These are phyloP conservation scores for Avena sativa DNA, from an alignment of 176 grass and related monocot species.

Conservation along the genomic window DNA sequence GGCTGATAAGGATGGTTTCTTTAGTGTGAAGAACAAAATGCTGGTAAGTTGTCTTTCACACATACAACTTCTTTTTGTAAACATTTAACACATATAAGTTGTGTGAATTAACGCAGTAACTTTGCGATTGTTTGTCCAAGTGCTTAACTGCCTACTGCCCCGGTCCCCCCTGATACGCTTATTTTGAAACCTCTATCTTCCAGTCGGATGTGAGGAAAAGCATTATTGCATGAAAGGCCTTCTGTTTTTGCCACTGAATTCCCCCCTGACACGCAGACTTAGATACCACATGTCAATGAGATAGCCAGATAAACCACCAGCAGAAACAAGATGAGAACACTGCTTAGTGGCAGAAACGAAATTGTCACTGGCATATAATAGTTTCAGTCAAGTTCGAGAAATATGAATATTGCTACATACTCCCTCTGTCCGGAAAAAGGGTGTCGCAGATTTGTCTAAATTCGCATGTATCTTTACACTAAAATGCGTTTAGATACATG, in stretches of 20 bases:
- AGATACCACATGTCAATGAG: background rate
- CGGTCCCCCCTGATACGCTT: too few species aligned
- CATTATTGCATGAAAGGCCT: slow-evolving; percentile 17
- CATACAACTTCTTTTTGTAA: background rate
- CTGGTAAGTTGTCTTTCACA: slow-evolving; percentile 61
- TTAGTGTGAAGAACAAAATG: slow-evolving; percentile 97
- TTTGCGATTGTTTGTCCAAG: background rate
- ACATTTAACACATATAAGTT: background rate
- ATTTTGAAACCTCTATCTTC: background rate
- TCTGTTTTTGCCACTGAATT: background rate
- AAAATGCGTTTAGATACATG: too few species aligned
- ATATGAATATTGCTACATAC: background rate
- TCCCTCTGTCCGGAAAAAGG: too few species aligned
- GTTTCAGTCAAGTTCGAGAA: background rate
- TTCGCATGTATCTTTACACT: too few species aligned
- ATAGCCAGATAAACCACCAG: background rate
- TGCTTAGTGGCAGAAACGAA: background rate
- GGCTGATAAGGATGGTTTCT: slow-evolving; percentile 81
- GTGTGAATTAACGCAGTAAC: background rate
- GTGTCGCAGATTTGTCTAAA: too few species aligned
- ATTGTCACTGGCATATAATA: background rate
- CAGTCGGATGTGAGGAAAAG: slow-evolving; percentile 2
- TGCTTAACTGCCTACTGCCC: background rate
- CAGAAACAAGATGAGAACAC: background rate
- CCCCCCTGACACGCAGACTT: background rate